Base-by-base conservation (phyloP, 495 filamentous ascomycete genomes). In the Penicillium samsonianum region DNA sequence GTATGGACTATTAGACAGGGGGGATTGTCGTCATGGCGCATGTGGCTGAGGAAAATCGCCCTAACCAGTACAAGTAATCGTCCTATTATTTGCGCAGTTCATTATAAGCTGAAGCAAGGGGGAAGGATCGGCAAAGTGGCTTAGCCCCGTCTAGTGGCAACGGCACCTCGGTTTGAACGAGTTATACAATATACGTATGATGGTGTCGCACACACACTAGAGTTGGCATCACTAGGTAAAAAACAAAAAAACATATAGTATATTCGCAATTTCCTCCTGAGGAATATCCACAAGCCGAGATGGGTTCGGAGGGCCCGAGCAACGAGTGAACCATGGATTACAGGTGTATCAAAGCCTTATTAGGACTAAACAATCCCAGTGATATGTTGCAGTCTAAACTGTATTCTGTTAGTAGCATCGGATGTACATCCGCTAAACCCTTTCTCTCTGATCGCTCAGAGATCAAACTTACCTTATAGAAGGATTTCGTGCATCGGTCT, bases 401-500 rank as follows among this genome's bases (percentile, higher is more conserved):
- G 9, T 11, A 46, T 55, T 47, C 22, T 25, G 43, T 37, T 55
- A 47, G 43, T 51, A 14, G n/a, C 26, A 53, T 45, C 41, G n/a
- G 8, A 38, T 16, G 20, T 19, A 23, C 6, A 22, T 55, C 40
- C 52, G 42, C 23, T 30, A 10, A 12, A 33, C 30, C 4, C 9
- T 30, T 30, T 25, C n/a, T 46, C 30, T n/a, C 11, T 25, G 49
- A 51, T 51, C 48, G 30, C 11, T 31, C 19, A 38, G 28, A 5
- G 3, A 19, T 37, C 31, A 17, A 54, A 14, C 22, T 11, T 37
- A 3, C 51, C 42, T 55, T 55, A 41, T 55, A 45, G 43, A 55
- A 55, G 10, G n/a, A 22, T 38, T 35, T 22, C 52, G 47, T 55
- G 43, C 53, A 55, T 47, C 53, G 53, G 42, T 17, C 31, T 38